Conservation (phyloP, 23 red algal genomes). For the Gracilaria caudata region DNA sequence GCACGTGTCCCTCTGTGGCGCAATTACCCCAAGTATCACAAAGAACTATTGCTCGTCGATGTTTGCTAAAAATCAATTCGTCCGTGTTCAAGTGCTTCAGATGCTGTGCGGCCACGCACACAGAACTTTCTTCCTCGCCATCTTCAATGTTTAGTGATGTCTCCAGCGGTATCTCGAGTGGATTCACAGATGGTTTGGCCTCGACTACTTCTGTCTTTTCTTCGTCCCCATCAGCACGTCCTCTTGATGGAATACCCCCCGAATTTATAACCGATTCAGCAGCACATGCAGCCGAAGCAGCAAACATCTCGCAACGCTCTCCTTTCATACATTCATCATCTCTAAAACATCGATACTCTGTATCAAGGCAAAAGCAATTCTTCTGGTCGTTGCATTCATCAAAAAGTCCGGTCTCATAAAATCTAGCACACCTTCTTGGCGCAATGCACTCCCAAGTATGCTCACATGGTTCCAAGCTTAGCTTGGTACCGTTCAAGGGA, state of each 20-base stretch:
- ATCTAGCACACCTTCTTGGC: not conserved
- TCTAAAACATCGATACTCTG: not conserved
- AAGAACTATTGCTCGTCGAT: constrained; percentile 11
- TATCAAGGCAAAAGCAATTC: constrained; percentile 5
- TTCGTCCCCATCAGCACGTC: not conserved
- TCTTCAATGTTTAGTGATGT: not conserved
- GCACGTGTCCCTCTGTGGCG: constrained; percentile 32
- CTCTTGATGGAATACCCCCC: not conserved
- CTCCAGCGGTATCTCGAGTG: not conserved
- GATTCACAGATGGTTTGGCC: not conserved
- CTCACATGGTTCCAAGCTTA: not conserved
- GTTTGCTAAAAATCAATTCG: not conserved
- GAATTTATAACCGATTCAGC: not conserved
- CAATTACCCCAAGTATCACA: constrained; percentile 14
- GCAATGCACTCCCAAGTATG: not conserved
- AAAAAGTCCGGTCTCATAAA: not conserved
- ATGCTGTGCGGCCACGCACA: constrained; percentile 15
- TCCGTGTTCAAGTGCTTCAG: not conserved
- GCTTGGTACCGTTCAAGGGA: not conserved
- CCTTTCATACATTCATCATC: not conserved
- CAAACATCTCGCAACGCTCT: not conserved
- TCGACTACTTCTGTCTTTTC: no score
- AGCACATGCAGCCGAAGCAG: not conserved
- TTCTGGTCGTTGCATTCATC: not conserved
- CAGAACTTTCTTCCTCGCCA: not conserved